phyloP scores from a whole-genome alignment of 2,329 filamentous ascomycete species.

The Neofusicoccum kwambonambiense region DNA sequence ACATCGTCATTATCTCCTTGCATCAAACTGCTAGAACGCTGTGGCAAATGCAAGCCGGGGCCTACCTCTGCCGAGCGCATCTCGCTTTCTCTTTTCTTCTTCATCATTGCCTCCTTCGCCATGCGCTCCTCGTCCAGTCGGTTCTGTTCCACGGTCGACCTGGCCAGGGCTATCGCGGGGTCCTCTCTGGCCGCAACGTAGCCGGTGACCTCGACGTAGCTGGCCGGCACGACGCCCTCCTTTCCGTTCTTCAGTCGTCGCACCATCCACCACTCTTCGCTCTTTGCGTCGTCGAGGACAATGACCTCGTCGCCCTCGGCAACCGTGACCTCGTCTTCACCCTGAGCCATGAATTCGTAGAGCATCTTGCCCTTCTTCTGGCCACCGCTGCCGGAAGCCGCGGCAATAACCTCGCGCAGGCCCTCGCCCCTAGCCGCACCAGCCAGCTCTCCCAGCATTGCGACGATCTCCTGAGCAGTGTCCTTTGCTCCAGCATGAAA shows the following conservation, averaged over 20 bases:
- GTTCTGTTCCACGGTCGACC: constrained; percentile 74
- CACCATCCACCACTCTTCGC: constrained; percentile 98
- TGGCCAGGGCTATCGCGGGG: constrained; percentile 56
- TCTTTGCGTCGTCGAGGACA: constrained; percentile 84
- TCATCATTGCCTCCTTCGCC: constrained; percentile 70
- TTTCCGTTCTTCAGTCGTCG: constrained; percentile 85
- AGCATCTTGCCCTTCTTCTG: constrained; percentile 83
- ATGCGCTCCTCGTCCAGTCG: constrained; percentile 77
- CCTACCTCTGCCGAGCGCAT: constrained; percentile 64
- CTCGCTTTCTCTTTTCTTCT: constrained; percentile 37
- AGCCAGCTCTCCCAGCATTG: constrained; percentile 81
- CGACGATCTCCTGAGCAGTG: constrained; percentile 90
- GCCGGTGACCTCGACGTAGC: constrained; percentile 87
- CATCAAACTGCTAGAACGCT: constrained; percentile 75
- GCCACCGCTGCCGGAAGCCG: constrained; percentile 61
- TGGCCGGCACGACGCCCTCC: constrained; percentile 94
- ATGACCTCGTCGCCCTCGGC: constrained; percentile 86
- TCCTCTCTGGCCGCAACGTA: constrained; percentile 51
- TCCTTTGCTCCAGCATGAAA: constrained; percentile 98
- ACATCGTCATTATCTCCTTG: constrained; percentile 65
- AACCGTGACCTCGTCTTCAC: constrained; percentile 94
- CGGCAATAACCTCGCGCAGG: constrained; percentile 80
- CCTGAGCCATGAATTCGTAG: constrained; percentile 96
- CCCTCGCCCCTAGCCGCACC: constrained; percentile 82
- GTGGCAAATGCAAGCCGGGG: constrained; percentile 70